Evolutionary conservation across 768 basidiomycete genomes (phyloP).

Genomic region (Suillus lakei): DNA sequence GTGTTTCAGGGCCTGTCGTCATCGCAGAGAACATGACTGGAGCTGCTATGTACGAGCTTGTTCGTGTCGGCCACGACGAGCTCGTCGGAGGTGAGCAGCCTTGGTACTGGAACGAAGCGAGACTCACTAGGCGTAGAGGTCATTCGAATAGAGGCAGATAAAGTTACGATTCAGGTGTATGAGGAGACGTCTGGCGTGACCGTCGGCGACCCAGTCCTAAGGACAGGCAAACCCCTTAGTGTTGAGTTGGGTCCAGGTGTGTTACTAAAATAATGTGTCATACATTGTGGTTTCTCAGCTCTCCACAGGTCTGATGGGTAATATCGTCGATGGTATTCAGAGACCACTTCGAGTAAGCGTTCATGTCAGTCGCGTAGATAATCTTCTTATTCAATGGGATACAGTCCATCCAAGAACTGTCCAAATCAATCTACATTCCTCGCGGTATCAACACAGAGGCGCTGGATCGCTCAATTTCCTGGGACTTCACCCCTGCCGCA

Average conservation of each 20-base stretch:
- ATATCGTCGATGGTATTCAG: conserved; percentile 98
- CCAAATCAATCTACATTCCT: conserved; percentile 99
- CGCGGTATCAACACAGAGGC: conserved; percentile 98
- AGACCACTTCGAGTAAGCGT: conserved; percentile 80
- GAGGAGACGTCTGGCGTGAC: conserved; percentile 99
- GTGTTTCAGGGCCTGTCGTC: conserved; percentile 98
- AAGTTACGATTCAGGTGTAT: conserved; percentile 98
- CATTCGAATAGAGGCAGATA: conserved; percentile 97
- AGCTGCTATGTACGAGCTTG: conserved; percentile 97
- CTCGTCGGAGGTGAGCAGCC: conserved; percentile 84
- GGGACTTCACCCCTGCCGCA: conserved; percentile 91
- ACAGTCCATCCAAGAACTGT: conserved; percentile 91
- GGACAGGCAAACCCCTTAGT: conserved; percentile 97
- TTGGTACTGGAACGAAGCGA: not conserved
- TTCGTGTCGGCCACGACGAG: conserved; percentile 98
- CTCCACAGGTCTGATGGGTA: conserved; percentile 89
- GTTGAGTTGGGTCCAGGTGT: conserved; percentile 97
- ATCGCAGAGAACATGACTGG: conserved; percentile 95
- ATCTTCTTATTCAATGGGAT: conserved; percentile 11
- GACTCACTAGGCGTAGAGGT: conserved; percentile 72
- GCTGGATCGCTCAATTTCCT: conserved; percentile 83
- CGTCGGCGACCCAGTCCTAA: conserved; percentile 95
- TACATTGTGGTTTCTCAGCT: conserved; percentile 8
- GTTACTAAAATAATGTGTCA: conserved; percentile 21
- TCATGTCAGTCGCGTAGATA: conserved; percentile 9